Base-by-base conservation (phyloP, 495 filamentous ascomycete genomes). In the Aspergillus hancockii region DNA sequence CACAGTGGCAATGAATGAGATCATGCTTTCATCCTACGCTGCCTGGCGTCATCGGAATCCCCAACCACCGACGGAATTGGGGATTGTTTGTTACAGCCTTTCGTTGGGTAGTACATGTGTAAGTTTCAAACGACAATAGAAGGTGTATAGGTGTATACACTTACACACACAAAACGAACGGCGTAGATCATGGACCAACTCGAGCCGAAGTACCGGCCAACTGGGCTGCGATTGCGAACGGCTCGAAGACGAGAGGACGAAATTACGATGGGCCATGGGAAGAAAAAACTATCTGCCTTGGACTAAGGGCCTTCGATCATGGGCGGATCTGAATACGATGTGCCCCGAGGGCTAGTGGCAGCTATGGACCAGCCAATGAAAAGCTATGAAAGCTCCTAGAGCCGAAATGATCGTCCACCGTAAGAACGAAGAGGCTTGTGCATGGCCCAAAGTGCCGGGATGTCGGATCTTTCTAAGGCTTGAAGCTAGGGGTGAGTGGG, bases 291-390 rank as follows among this genome's bases (percentile, higher is more conserved):
- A 46, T 31, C 30, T 21, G 40, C 30, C 41, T n/a, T 31, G 14
- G 30, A 46, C 18, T 45, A 43, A 21, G 46, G 46, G 31, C 49
- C 36, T 31, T 55, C 36, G 54, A 60, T 58, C 58, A 53, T 34
- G 49, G 34, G 46, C 57, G 61, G 62, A 60, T 59, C 57, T 60
- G 4, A 45, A 43, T 19, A 32, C 21, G 53, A 57, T 58, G 49
- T 60, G 62, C 56, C 62, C 62, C 62, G 54, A 49, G 43, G 13
- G 32, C 46, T 55, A 63, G 61, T 55, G 19, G 19, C 49, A 34
- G 31, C 19, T 38, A n/a, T 8, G 12, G 21, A n/a, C 23, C 10
- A 31, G 23, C 61, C 57, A 63, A 58, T 63, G 40, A 54, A n/a
- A 40, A 25, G 31, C 34, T 43, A 18, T 8, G 12, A 34, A 46